Base-by-base conservation (phyloP, 192 early-diverging fungal genomes). In the Ramicandelaber brevisporus region DNA sequence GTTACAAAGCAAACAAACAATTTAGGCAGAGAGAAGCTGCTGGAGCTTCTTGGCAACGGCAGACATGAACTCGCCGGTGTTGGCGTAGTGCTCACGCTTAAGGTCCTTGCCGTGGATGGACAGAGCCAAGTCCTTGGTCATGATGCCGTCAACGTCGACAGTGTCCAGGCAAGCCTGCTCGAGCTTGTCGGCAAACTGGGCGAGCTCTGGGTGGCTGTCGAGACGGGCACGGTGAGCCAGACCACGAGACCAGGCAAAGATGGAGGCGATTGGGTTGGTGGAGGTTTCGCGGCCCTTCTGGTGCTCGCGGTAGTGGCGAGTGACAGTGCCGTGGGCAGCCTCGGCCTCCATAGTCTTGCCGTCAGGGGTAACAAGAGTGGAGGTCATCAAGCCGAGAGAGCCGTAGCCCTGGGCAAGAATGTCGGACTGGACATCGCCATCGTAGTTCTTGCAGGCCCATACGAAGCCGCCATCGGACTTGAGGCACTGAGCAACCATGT, bases 91-190 rank as follows among this genome's bases (percentile, higher is more conserved):
- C 13, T 72, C 56, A 6, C 29, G 44, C 31, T 75, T 73, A 33
- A 71, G 40, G 26, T 55, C 61, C 37, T 76, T 70, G 42, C 82
- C 86, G 38, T 96, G 73, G 43, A 96, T 96, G 20, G 83, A 62
- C 46, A 97, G 57, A 15, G 90, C 87, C 35, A 97, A 53, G 49
- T 97, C 90, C 71, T 97, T 97, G 51, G 90, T 97, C 90, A 97
- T 97, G 29, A 78, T 54, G 11, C 68, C 64, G 20, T 59, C 63
- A 37, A 63, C 58, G 32, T 81, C 66, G 36, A 97, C 81, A 1
- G 86, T 74, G 26, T 87, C 73, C 33, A 90, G 61, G 45, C 82
- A 87, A 9, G 88, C 83, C 14, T 47, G 33, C 48, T 97, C 90
- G 17, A 97, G 61, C 34, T 75, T 69, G 20, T 58, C 38, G 24